Base-by-base conservation (phyloP, 768 basidiomycete species). In the Sistotremastrum niveocremeum region DNA sequence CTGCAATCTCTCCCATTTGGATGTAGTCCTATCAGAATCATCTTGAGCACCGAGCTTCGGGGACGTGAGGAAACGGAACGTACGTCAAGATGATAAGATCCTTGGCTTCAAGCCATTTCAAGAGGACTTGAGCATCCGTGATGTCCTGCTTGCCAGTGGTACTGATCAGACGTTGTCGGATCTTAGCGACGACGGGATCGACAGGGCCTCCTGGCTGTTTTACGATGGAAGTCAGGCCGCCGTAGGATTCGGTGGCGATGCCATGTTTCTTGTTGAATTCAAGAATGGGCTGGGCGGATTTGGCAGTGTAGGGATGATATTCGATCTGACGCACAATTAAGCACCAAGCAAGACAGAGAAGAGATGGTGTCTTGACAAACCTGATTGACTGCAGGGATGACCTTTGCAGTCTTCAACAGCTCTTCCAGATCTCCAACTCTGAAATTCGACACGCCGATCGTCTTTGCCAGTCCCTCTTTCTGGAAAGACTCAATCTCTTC, bases 381-480 rank as follows among this genome's bases (percentile, higher is more conserved):
- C 71, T 85, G 84, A 60, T 89, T 64, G 30, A 84, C 83, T 12
- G 73, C 81, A 6, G 86, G 84, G 11, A 76, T 57, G 53, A 88
- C 70, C 50, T 74, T 73, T 35, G 79, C 81, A 7, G 67, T 73
- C 20, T 78, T 71, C 36, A 85, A 68, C 45, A 89, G 73, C 52
- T 80, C 72, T 56, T 85, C 76, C 12, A 91, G 67, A 57, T 79
- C 75, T 47, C 59, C 62, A 58, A 79, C 65, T 32, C 79, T 81
- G 59, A 77, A 81, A 68, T 89, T 89, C 52, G 82, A 85, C 33
- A 79, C 77, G 32, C 86, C 86, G 54, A 84, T 84, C 28, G 66
- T 56, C 52, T 57, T 64, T 4, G 66, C 58, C 31, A 67, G 54
- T 3, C 74, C 74, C 47, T 65, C 69, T 12, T 55, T 55, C 54